Percentiles rank a stretch among this genome's conserved stretches.
These are phyloP conservation scores for Mimosa pudica DNA, from an alignment of 306 rosid genomes.

Conservation along the genomic window DNA sequence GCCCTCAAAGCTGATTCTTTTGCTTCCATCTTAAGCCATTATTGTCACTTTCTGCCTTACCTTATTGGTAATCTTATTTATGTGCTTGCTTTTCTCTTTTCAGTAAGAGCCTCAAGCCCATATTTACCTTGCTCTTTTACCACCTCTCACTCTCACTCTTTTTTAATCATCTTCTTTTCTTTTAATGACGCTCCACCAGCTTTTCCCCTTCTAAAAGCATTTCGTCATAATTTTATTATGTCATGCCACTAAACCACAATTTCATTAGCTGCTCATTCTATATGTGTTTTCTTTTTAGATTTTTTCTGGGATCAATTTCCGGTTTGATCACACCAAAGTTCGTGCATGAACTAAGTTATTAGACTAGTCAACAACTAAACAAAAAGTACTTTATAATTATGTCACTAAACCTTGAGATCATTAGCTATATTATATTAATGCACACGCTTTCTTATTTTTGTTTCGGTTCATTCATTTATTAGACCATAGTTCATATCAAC, in stretches of 20 bases:
- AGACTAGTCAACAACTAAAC: not conserved
- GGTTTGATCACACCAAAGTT: not conserved
- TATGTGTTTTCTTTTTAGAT: not conserved
- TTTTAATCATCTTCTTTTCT: not conserved
- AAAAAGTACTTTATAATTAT: not conserved
- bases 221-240: not conserved
- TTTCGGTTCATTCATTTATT: not conserved
- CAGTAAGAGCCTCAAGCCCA: slow-evolving; percentile 32
- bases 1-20: slow-evolving; percentile 52
- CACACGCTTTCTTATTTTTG: slow-evolving; percentile 4
- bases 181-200: not conserved
- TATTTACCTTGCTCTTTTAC: not conserved
- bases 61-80: slow-evolving; percentile 43
- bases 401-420: slow-evolving; percentile 30
- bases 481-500: not conserved
- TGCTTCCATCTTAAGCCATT: slow-evolving; percentile 81
- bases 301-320: not conserved
- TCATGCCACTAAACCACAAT: slow-evolving; percentile 9
- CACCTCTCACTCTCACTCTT: not conserved
- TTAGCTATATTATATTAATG: not conserved
- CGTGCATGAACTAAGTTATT: not conserved
- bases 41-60: slow-evolving; percentile 40
- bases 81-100: slow-evolving; percentile 33
- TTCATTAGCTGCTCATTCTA: slow-evolving; percentile 16
- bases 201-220: not conserved